Percentiles rank a stretch among this genome's conserved stretches.
Evolutionary conservation across 768 basidiomycete species (phyloP).

Genomic region (Leccinum ochraceum): DNA sequence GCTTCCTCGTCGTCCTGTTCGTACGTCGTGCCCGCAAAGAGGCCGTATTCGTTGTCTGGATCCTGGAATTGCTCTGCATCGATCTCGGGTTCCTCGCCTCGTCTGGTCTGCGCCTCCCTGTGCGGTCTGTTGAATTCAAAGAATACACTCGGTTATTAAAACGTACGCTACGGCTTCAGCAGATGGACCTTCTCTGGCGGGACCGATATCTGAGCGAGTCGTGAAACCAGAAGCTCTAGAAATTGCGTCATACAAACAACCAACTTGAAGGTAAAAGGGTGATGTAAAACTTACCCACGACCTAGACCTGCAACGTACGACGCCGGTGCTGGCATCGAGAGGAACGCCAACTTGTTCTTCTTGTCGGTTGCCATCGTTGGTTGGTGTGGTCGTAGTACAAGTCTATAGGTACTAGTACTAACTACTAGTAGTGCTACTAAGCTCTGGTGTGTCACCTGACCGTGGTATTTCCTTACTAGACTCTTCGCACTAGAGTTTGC

Average conservation of each 20-base stretch:
- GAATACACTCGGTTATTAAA: not conserved
- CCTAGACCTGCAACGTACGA: conserved; percentile 99
- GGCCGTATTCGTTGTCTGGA: conserved; percentile 95
- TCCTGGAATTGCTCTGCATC: conserved; percentile 94
- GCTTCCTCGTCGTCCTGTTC: conserved; percentile 98
- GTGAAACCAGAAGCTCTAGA: conserved; percentile 93
- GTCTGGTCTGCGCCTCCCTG: conserved; percentile 82
- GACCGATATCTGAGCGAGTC: conserved; percentile 97
- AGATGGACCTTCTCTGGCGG: conserved; percentile 92
- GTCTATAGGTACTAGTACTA: no score
- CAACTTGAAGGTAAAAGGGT: not conserved
- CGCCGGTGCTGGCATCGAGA: conserved; percentile 92
- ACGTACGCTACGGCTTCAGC: conserved; percentile 88
- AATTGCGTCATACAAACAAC: conserved; percentile 12
- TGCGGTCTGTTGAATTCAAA: not conserved
- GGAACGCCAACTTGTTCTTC: conserved; percentile 85
- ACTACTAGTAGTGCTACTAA: no score
- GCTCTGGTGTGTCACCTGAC: no score
- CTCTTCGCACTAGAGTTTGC: no score
- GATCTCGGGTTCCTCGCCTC: conserved; percentile 86
- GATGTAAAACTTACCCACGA: conserved; percentile 67
- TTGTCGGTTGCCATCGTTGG: conserved; percentile 46
- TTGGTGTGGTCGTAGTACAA: not conserved
- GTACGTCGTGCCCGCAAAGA: conserved; percentile 95
- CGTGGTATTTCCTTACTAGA: no score